Base-by-base conservation (phyloP, 345 rosid species). In the Adansonia digitata region DNA sequence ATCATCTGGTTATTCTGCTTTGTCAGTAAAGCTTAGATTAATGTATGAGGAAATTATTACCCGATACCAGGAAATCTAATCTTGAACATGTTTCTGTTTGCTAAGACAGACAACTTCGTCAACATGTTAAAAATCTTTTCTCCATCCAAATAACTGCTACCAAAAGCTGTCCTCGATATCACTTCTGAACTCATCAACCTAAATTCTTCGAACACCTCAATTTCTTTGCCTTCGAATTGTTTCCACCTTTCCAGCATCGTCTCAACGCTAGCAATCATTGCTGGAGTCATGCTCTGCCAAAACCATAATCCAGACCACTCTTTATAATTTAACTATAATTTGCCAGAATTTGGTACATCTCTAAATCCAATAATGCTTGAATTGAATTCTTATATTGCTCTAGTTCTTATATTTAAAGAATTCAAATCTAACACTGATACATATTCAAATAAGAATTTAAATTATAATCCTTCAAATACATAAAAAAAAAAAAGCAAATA, bases 211-310 rank as follows among this genome's bases (percentile, higher is more conserved):
- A 31, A 69, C 17, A 79, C 82, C 14, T 86, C 87, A 5, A 85
- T 79, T 73, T 88, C 87, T 55, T 75, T 73, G 3, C 74, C 78
- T 3, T 75, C 81, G 29, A 49, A 40, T 0, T 59, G 37, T 72
- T 74, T 82, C 88, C 89, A 84, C 72, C 81, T 79, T 20, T 84
- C 83, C 15, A 86, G 71, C 91, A 84, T 88, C 77, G 66, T 69
- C 65, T 83, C 82, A 15, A 77, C 83, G 37, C 87, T 80, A 5
- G 72, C 75, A 51, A 84, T 72, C 78, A 86, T 69, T 2, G 79
- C 87, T 4, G 84, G 85, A 63, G 67, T 15, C 83, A 77, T 78
- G 40, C 34, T 42, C 70, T 66, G 52, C 70, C 31, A 22, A 22
- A 43, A 7, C 31, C 34, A 65, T 20, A 31, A 64, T 31, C 40